Conservation (phyloP, 345 rosid genomes). For the Erysimum cheiranthoides region DNA sequence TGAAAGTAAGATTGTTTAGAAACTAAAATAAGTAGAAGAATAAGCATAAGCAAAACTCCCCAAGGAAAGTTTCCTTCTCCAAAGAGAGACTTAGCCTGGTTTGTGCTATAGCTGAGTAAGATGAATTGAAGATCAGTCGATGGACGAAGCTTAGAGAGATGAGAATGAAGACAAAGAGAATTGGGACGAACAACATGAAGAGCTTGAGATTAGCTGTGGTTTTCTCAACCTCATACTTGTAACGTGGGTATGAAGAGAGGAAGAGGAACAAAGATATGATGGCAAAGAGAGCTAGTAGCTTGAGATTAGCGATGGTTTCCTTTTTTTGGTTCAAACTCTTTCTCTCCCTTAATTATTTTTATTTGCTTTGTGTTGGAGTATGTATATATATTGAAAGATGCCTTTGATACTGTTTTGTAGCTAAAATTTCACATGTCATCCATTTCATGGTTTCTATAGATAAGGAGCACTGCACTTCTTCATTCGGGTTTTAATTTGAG, state of each 20-base stretch:
- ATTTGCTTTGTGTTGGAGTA: no score
- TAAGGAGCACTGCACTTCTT: no score
- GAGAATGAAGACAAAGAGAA: constrained; percentile 57
- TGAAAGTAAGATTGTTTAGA: constrained; percentile 68
- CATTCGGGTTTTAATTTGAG: no score
- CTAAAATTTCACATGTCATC: no score
- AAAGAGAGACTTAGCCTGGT: constrained; percentile 31
- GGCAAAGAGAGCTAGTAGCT: constrained; percentile 55
- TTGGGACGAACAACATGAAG: constrained; percentile 62
- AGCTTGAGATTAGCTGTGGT: constrained; percentile 57
- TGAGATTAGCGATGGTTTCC: no score
- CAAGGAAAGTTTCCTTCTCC: constrained; percentile 58
- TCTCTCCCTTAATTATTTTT: no score
- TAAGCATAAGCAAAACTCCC: constrained; percentile 59
- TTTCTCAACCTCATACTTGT: constrained; percentile 57
- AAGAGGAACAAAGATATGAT: constrained; percentile 60
- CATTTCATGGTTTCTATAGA: no score
- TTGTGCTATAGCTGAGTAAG: constrained; percentile 40
- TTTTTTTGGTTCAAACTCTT: no score
- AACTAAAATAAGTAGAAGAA: constrained; percentile 62
- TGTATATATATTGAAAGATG: no score
- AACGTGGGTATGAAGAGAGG: constrained; percentile 59
- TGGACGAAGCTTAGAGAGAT: constrained; percentile 44
- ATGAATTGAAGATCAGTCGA: constrained; percentile 43
- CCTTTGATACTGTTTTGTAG: no score